A percentile compares a stretch with the other conserved stretches of the same genome.
These are phyloP conservation scores for Cryptococcus hybrid DNA, from an alignment of 1,284 basidiomycete genomes.

Conservation along the genomic window DNA sequence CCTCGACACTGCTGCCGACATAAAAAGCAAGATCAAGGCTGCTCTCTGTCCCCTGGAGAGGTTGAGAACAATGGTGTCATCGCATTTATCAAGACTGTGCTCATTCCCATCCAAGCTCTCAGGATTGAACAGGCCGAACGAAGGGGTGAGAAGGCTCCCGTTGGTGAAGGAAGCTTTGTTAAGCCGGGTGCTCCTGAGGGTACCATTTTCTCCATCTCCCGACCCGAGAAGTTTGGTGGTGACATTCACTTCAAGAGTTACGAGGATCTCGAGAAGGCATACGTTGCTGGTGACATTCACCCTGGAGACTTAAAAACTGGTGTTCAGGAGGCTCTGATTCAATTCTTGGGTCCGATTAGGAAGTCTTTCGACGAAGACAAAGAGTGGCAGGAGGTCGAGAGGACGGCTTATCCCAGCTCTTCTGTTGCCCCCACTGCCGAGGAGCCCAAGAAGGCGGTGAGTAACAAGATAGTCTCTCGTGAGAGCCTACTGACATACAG, in stretches of 20 bases:
- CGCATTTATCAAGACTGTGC: constrained; percentile 80
- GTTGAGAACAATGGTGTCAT: constrained; percentile 87
- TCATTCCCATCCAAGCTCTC: constrained; percentile 83
- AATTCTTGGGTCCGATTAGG: constrained; percentile 79
- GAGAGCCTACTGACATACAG: constrained; percentile 1
- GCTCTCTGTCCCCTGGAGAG: constrained; percentile 97
- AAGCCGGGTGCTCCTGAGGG: constrained; percentile 70
- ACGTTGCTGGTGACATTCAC: constrained; percentile 72
- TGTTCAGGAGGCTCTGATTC: constrained; percentile 73
- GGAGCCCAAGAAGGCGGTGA: constrained; percentile 32
- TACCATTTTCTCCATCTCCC: constrained; percentile 74
- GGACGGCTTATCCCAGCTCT: constrained; percentile 73
- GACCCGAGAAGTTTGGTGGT: constrained; percentile 82
- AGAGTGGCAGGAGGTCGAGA: constrained; percentile 78
- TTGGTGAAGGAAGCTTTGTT: constrained; percentile 58
- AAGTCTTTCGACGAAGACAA: constrained; percentile 69
- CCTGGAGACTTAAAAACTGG: constrained; percentile 86
- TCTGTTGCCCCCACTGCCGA: constrained; percentile 21
- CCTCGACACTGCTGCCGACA: constrained; percentile 78
- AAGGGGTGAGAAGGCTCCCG: constrained; percentile 34
- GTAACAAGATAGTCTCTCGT: neutral
- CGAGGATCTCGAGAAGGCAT: constrained; percentile 70
- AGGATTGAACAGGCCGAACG: constrained; percentile 58
- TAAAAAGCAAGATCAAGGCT: constrained; percentile 85
- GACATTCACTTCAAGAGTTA: constrained; percentile 71